Conservation (phyloP, 2,329 filamentous ascomycete genomes). For the Ophiostoma ulmi region DNA sequence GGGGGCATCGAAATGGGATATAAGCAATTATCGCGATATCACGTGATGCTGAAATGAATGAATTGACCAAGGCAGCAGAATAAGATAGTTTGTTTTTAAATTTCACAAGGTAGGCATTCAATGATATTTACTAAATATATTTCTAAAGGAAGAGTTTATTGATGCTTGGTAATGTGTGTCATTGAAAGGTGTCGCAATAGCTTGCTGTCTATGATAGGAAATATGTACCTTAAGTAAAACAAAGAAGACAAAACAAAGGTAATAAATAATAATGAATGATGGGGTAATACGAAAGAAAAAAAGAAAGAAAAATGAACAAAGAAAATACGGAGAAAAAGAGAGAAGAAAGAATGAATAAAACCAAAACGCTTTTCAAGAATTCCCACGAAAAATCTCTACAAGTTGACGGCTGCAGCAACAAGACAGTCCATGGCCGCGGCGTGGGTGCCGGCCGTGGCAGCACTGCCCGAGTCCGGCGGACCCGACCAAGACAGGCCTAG, state of each 20-base stretch:
- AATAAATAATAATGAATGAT: background rate
- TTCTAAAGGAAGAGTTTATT: background rate
- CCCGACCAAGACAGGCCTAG: conserved; percentile 63
- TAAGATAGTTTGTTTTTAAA: background rate
- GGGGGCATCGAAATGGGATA: background rate
- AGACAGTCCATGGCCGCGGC: conserved; percentile 62
- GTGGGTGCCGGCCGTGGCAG: conserved; percentile 54
- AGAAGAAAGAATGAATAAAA: background rate
- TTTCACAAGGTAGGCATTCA: background rate
- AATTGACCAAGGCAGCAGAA: background rate
- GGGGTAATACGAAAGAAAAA: background rate
- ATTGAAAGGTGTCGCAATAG: background rate
- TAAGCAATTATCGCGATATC: background rate
- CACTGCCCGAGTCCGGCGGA: conserved; percentile 41
- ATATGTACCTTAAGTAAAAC: background rate
- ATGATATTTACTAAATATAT: background rate
- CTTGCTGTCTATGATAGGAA: background rate
- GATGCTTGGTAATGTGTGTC: background rate
- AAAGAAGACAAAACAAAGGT: background rate
- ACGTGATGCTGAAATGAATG: background rate
- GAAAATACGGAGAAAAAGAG: background rate
- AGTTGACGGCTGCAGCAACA: conserved; percentile 49
- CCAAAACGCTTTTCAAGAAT: conserved; percentile 1
- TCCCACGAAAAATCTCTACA: conserved; percentile 31
- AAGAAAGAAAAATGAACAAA: background rate